Percentiles rank a stretch among this genome's conserved stretches.
These are phyloP conservation scores for Raffaelea ambrosiae DNA, from an alignment of 2,329 filamentous ascomycete species.

Conservation along the genomic window DNA sequence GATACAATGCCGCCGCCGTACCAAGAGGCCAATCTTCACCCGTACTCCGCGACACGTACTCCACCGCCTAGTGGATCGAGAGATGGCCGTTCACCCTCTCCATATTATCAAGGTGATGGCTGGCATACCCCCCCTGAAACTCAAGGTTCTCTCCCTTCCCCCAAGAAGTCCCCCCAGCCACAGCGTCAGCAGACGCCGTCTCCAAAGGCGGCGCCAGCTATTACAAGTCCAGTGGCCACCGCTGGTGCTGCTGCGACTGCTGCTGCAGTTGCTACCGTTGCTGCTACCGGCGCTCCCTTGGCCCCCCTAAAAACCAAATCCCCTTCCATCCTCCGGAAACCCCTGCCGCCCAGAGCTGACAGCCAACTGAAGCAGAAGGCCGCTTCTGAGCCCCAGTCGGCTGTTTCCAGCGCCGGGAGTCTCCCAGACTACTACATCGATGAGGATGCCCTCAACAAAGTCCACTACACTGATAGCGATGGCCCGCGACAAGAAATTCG, in stretches of 20 bases:
- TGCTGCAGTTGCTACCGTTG: not conserved
- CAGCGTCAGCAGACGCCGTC: not conserved
- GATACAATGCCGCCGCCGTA: not conserved
- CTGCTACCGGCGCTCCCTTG: not conserved
- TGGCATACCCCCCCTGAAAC: slow-evolving; percentile 6
- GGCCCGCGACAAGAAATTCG: slow-evolving; percentile 13
- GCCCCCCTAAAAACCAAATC: slow-evolving; percentile 13
- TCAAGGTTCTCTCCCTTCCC: slow-evolving; percentile 12
- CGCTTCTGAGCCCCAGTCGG: slow-evolving; percentile 12
- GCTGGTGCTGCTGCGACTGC: not conserved
- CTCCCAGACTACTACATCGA: slow-evolving; percentile 14
- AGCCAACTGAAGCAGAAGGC: slow-evolving; percentile 14
- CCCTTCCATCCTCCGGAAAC: slow-evolving; percentile 21
- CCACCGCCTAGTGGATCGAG: not conserved
- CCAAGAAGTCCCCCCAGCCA: not conserved
- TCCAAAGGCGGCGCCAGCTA: not conserved
- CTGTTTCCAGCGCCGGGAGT: slow-evolving; percentile 12
- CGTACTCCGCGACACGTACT: not conserved
- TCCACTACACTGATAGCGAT: slow-evolving; percentile 7
- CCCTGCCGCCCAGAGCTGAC: slow-evolving; percentile 19
- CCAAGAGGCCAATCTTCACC: not conserved
- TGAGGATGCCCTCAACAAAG: slow-evolving; percentile 11
- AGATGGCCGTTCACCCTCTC: slow-evolving; percentile 4
- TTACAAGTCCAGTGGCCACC: no score
- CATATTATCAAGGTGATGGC: slow-evolving; percentile 2